phyloP scores from a whole-genome alignment of 768 basidiomycete genomes.

The Lentinula raphanica region DNA sequence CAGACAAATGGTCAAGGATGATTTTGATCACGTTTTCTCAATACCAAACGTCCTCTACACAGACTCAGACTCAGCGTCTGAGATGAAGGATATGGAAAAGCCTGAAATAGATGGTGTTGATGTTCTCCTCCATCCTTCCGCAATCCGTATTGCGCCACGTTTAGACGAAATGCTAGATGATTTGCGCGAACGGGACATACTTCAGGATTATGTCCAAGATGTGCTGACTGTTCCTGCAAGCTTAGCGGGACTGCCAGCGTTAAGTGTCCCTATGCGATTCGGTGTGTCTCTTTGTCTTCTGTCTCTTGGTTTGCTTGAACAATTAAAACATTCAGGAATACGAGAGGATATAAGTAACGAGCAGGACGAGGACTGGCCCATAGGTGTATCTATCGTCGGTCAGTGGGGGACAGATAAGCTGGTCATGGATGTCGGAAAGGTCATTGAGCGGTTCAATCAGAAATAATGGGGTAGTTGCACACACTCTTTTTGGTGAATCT shows the following conservation, averaged over 20 bases:
- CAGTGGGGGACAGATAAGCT: conserved; percentile 79
- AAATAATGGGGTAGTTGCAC: neutral
- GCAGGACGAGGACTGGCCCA: conserved; percentile 57
- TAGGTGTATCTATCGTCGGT: conserved; percentile 79
- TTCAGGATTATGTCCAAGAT: conserved; percentile 81
- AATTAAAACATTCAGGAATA: neutral
- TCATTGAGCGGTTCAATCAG: conserved; percentile 19
- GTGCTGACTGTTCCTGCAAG: conserved; percentile 90
- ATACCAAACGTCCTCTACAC: conserved; percentile 45
- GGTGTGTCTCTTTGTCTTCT: conserved; percentile 44
- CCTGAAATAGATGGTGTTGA: conserved; percentile 50
- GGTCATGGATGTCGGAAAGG: conserved; percentile 49
- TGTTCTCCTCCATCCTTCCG: conserved; percentile 80
- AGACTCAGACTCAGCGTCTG: neutral
- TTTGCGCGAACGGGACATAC: conserved; percentile 10
- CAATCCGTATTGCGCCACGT: conserved; percentile 77
- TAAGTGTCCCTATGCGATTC: conserved; percentile 55
- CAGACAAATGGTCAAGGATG: conserved; percentile 61
- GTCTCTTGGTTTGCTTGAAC: neutral
- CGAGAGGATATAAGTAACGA: neutral
- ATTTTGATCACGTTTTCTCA: conserved; percentile 70
- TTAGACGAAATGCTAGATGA: conserved; percentile 25
- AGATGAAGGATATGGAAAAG: neutral
- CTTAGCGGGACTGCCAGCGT: conserved; percentile 79
- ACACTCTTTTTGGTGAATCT: too few species aligned